Evolutionary conservation across 2,329 filamentous ascomycete genomes (phyloP).

Genomic region (Botrytis pseudocinerea): DNA sequence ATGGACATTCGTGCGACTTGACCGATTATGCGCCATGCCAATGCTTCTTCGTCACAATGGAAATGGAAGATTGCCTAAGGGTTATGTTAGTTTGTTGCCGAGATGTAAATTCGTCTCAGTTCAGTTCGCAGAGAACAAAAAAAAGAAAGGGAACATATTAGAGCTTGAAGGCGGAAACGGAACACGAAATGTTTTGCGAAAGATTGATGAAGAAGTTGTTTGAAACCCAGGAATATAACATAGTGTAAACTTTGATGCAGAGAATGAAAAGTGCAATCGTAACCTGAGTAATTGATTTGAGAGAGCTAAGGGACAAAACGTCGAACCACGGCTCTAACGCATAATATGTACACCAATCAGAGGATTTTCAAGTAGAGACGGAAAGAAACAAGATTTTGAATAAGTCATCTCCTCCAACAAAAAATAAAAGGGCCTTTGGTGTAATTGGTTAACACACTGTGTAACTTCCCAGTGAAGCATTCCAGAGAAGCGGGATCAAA

Average conservation of each 20-base stretch:
- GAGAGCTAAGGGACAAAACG: neutral
- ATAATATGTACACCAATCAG: neutral
- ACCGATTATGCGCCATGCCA: conserved; percentile 86
- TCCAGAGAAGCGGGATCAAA: conserved; percentile 1
- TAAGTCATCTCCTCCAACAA: neutral
- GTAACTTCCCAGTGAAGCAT: neutral
- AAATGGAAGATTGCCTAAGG: conserved; percentile 74
- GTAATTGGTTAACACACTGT: conserved; percentile 8
- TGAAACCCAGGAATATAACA: neutral
- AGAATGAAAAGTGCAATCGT: neutral
- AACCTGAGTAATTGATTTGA: neutral
- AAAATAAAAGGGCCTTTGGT: neutral
- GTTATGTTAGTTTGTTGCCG: conserved; percentile 46
- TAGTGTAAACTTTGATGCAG: neutral
- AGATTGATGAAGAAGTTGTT: neutral
- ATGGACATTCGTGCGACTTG: conserved; percentile 77
- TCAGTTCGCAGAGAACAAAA: neutral
- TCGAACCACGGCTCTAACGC: neutral
- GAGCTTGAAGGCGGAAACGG: neutral
- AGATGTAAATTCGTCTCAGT: neutral
- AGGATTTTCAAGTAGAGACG: neutral
- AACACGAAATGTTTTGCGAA: neutral
- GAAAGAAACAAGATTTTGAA: neutral
- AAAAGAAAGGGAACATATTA: neutral
- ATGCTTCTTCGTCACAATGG: conserved; percentile 78